These are phyloP conservation scores for Nicotiana sylvestris DNA, from an alignment of 257 asterid species.

Conservation along the genomic window DNA sequence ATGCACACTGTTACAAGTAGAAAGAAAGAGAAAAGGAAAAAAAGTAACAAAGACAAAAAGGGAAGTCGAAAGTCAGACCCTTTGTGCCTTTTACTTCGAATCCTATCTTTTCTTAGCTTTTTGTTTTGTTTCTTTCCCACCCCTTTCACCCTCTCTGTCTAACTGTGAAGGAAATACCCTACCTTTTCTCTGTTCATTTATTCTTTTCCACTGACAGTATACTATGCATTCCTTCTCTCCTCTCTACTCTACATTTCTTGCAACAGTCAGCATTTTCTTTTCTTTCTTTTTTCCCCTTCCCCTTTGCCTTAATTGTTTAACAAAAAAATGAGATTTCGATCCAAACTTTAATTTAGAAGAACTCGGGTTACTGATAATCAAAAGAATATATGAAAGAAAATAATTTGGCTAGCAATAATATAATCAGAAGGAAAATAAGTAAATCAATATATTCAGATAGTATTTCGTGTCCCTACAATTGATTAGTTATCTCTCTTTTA, in stretches of 20 bases:
- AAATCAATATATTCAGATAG: no score
- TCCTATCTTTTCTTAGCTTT: slow-evolving; percentile 4
- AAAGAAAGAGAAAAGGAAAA: not conserved
- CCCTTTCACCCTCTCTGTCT: not conserved
- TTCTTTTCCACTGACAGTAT: not conserved
- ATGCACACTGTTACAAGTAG: slow-evolving; percentile 7
- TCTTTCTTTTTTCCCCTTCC: not conserved
- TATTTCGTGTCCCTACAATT: no score
- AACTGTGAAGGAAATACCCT: not conserved
- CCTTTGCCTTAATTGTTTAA: not conserved
- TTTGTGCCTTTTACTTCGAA: not conserved
- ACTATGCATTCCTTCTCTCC: not conserved
- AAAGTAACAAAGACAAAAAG: slow-evolving; percentile 3
- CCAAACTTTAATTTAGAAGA: no score
- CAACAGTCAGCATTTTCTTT: not conserved
- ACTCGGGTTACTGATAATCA: no score
- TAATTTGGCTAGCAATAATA: no score
- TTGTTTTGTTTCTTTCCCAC: not conserved
- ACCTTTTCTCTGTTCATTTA: not conserved
- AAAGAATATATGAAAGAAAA: no score
- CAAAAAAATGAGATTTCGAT: no score
- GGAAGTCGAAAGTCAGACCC: not conserved
- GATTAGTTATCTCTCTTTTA: no score
- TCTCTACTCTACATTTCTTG: not conserved
- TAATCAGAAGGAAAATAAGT: no score